Evolutionary conservation across 306 rosid genomes (phyloP), one percentile per base, ranked within the genome.

Genomic region (Rosa chinensis): DNA sequence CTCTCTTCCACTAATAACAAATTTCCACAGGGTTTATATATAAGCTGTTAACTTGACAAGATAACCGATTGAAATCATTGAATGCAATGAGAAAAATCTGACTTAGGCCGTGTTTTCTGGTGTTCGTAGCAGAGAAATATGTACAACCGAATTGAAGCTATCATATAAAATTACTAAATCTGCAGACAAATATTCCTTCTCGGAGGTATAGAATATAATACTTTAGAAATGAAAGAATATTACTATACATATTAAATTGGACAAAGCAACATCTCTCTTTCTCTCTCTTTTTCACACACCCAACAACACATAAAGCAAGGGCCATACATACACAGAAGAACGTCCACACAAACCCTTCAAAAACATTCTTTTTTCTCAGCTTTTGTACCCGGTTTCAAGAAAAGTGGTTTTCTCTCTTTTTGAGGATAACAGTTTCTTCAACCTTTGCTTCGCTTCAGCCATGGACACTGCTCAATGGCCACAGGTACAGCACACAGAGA

Each of bases 391-490:
- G 77, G 81, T 75, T 80, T 73, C 69, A 61, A 82, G 81, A 53
- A 67, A 66, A 77, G 75, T 28, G 39, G 44, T 80, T 67, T 83
- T 82, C 82, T 74, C 77, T 73, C 42, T 44, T 55, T 79, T 47
- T 59, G 75, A 52, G 50, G 59, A 73, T 11, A 40, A 35, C 69
- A 79, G 55, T 48, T 42, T 78, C 70, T 83, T 81, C 23, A 70
- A 72, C 32, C 77, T 48, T 37, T 11, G 35, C 74, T 42, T 62
- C 72, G 59, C 64, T 84, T 81, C 81, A 77, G 82, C 87, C 91
- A 92, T 92, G 97, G 92, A 92, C 75, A 86, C 92, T 72, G 85
- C 93, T 89, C 92, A 88, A 42, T 92, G 97, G 93, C 91, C 97
- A 75, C 96, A 86, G 93, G 97, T 92, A 81, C 23, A 67, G 66